Conservation (phyloP, 345 rosid species). For the Salix caprea region DNA sequence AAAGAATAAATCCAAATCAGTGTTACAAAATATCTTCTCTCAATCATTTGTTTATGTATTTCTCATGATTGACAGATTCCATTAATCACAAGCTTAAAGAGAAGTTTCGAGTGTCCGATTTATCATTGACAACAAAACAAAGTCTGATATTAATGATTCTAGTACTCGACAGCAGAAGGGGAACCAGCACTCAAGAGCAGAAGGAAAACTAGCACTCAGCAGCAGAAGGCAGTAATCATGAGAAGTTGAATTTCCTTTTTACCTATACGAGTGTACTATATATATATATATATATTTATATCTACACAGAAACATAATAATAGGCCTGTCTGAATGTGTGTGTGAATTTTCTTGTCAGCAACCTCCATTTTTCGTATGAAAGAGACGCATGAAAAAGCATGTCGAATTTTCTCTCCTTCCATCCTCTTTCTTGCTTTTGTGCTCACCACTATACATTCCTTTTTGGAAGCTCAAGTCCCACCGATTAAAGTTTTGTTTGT, state of each 20-base stretch:
- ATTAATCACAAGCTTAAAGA: conserved; percentile 31
- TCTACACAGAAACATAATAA: neutral
- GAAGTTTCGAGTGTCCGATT: conserved; percentile 20
- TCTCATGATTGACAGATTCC: conserved; percentile 57
- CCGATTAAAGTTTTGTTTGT: conserved; percentile 28
- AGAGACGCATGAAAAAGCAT: conserved; percentile 39
- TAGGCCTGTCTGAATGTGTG: neutral
- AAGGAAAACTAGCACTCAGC: neutral
- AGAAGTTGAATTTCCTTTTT: conserved; percentile 8
- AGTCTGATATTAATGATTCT: conserved; percentile 4
- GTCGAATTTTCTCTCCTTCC: conserved; percentile 32
- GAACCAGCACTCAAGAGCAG: neutral
- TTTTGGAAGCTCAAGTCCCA: conserved; percentile 30
- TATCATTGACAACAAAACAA: conserved; percentile 5
- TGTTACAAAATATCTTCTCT: conserved; percentile 32
- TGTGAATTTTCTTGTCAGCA: conserved; percentile 7
- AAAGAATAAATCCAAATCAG: conserved; percentile 42
- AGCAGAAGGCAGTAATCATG: conserved; percentile 12
- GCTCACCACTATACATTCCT: conserved; percentile 36
- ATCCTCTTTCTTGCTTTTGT: conserved; percentile 22
- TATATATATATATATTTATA: neutral
- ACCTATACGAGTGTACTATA: neutral
- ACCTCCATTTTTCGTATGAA: conserved; percentile 26
- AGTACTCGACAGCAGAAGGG: conserved; percentile 8
- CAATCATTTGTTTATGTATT: conserved; percentile 62